These are phyloP conservation scores for Cystobasidium onofrii DNA, from an alignment of 768 basidiomycete genomes.

Conservation along the genomic window DNA sequence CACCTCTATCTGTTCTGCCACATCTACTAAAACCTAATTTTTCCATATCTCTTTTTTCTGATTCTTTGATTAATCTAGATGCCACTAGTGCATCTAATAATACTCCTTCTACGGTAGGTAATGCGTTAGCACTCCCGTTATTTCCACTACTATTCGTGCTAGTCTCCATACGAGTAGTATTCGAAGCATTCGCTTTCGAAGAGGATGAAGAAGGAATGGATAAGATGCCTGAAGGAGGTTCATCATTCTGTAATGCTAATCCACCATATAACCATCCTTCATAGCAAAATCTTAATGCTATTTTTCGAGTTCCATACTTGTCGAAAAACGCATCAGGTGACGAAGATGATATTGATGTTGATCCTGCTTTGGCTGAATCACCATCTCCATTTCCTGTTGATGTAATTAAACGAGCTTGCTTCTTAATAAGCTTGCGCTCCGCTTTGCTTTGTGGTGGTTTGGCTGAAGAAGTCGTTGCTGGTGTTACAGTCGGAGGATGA, in stretches of 20 bases:
- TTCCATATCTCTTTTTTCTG: constrained; percentile 48
- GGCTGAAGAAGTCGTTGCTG: not conserved
- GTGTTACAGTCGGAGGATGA: not conserved
- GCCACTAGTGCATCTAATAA: constrained; percentile 71
- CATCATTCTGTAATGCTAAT: constrained; percentile 66
- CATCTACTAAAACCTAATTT: constrained; percentile 86
- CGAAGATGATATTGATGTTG: not conserved
- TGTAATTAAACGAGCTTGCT: not conserved
- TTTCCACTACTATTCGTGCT: no score
- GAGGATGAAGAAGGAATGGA: constrained; percentile 40
- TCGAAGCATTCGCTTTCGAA: not conserved
- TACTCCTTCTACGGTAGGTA: constrained; percentile 85
- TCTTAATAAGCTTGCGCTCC: not conserved
- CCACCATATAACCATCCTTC: constrained; percentile 88
- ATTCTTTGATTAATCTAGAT: constrained; percentile 64
- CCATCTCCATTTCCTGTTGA: not conserved
- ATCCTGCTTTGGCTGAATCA: not conserved
- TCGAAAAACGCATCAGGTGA: constrained; percentile 8
- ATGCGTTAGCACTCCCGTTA: constrained; percentile 47
- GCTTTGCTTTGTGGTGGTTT: not conserved
- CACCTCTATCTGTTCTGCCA: constrained; percentile 88
- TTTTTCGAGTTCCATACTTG: constrained; percentile 61
- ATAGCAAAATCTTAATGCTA: constrained; percentile 85
- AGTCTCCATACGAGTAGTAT: no score
- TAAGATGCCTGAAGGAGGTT: constrained; percentile 44